phyloP scores from a whole-genome alignment of 2,329 filamentous ascomycete genomes.

The Plectosphaerella plurivora region DNA sequence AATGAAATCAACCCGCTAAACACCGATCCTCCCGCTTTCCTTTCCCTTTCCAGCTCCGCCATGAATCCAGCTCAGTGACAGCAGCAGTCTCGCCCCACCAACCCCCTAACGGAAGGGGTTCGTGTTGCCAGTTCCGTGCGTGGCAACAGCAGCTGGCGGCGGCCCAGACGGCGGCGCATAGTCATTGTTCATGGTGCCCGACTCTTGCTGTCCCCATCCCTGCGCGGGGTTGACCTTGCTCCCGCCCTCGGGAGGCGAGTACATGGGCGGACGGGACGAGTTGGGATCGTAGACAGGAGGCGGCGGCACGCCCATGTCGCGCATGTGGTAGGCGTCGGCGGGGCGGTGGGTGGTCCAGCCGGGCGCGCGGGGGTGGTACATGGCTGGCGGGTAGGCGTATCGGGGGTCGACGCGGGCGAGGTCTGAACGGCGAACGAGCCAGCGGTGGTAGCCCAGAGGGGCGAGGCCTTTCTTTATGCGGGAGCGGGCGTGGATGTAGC shows the following conservation, averaged over 20 bases:
- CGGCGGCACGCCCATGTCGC: conserved; percentile 40
- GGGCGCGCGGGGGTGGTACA: conserved; percentile 35
- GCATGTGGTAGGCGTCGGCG: conserved; percentile 38
- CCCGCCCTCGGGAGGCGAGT: conserved; percentile 44
- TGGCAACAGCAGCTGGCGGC: conserved; percentile 24
- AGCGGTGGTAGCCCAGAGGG: conserved; percentile 68
- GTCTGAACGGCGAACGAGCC: conserved; percentile 43
- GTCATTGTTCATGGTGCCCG: conserved; percentile 4
- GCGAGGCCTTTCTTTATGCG: conserved; percentile 61
- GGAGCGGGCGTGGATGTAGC: conserved; percentile 65
- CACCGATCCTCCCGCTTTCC: too few species aligned
- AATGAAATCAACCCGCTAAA: too few species aligned
- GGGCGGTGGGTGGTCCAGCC: conserved; percentile 20
- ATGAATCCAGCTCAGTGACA: conserved; percentile 4
- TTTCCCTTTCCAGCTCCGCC: not conserved
- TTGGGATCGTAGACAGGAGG: conserved; percentile 56
- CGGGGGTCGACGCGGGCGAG: conserved; percentile 42
- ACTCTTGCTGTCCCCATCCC: conserved; percentile 34
- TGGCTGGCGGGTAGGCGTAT: conserved; percentile 39
- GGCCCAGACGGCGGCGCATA: conserved; percentile 44
- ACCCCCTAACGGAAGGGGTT: conserved; percentile 16
- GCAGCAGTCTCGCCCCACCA: conserved; percentile 4
- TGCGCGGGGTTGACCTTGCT: conserved; percentile 52
- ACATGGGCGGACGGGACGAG: conserved; percentile 46
- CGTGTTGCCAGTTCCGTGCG: conserved; percentile 27